Base-by-base conservation (phyloP, 768 basidiomycete species). In the Pisolithus sp. region DNA sequence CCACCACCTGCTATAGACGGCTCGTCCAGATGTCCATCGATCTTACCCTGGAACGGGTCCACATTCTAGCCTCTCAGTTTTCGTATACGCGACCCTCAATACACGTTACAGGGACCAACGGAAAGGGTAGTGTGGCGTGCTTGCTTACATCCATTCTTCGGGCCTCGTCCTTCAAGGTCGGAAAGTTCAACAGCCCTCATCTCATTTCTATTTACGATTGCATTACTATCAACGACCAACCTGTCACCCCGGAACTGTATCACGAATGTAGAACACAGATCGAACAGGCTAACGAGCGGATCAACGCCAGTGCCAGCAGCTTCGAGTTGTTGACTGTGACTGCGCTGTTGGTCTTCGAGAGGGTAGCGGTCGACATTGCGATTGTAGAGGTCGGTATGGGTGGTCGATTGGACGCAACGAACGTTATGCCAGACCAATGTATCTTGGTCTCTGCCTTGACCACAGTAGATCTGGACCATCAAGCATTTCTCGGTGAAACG, bases 331-430 rank as follows among this genome's bases (percentile, higher is more conserved):
- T 94, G 53, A 91, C 94, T 0, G 76, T 89, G 51, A 85, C 83
- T 0, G 94, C 93, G 0, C 78, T 94, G 34, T 66, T 74, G 39
- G 67, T 90, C 42, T 93, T 99, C 61, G 85, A 93, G 62, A 68
- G 69, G 7, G 71, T 71, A 2, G 57, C 69, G n/a, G 76, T 94
- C 6, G 94, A 97, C 57, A 61, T 97, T 37, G 86, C 84, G 20
- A 81, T 98, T 9, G 68, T 96, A 41, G 95, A 99, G 70, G 94
- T 93, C 9, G 95, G 96, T 0, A 85, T 99, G 86, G 96, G 96
- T 0, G 96, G 96, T 5, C 76, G 81, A 3, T 69, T 86, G 46
- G 96, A 98, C 65, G 95, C 96, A 18, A 99, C 96, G 3, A 99
- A 99, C 64, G 77, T 88, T 49, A 80, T 98, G 18, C 79, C 89